These are phyloP conservation scores for Elsinoe ampelina DNA, from an alignment of 2,329 filamentous ascomycete species.

Conservation along the genomic window DNA sequence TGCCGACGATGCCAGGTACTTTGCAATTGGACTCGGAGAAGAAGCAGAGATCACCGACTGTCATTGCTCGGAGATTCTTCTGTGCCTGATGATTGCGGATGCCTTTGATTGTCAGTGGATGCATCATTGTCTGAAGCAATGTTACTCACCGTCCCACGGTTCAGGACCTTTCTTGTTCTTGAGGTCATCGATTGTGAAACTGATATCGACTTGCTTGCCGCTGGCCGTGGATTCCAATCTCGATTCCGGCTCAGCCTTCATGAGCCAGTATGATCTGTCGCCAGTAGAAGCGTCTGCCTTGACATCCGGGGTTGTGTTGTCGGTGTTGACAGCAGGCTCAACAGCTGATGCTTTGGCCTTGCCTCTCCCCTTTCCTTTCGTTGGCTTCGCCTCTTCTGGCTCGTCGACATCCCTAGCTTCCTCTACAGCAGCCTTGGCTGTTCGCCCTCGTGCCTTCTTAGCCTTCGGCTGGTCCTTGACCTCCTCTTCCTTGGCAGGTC, in stretches of 20 bases:
- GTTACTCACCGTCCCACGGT: constrained; percentile 72
- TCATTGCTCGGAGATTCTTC: constrained; percentile 89
- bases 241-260: constrained; percentile 64
- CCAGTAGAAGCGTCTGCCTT: background rate
- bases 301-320: constrained; percentile 12
- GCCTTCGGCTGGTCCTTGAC: constrained; percentile 5
- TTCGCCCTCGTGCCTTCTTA: constrained; percentile 18
- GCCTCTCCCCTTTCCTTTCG: constrained; percentile 16
- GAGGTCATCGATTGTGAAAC: constrained; percentile 90
- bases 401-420: constrained; percentile 11
- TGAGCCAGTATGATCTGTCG: constrained; percentile 35
- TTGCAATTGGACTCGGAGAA: constrained; percentile 97
- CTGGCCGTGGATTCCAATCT: constrained; percentile 58
- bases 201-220: constrained; percentile 77
- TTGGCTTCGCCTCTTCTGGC: constrained; percentile 12
- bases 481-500: constrained; percentile 22
- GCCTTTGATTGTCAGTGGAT: constrained; percentile 28
- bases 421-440: constrained; percentile 16
- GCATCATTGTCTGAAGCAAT: background rate
- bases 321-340: constrained; percentile 5
- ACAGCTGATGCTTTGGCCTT: constrained; percentile 15
- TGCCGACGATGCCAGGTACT: constrained; percentile 64
- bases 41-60: constrained; percentile 81
- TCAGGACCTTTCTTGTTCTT: constrained; percentile 64
- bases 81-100: constrained; percentile 51